Conservation (phyloP, 176 grass and related monocot genomes). For the Alloteropsis semialata region DNA sequence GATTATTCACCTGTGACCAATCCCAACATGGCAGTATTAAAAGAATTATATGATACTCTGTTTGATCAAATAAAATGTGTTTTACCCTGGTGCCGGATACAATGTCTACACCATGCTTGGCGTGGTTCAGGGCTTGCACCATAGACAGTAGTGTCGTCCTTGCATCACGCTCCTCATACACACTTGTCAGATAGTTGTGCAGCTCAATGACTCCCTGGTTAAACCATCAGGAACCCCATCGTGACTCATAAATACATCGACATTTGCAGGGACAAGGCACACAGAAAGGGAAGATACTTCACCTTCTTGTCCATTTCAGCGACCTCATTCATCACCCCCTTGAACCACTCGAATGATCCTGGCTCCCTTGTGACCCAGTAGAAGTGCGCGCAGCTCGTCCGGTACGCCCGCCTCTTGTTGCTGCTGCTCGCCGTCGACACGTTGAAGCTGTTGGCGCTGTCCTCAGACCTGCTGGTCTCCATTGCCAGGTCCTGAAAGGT, state of each 20-base stretch:
- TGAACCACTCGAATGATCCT: slow-evolving; percentile 91
- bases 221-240: slow-evolving; percentile 15
- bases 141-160: slow-evolving; percentile 68
- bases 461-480: slow-evolving; percentile 66
- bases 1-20: not conserved
- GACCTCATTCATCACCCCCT: slow-evolving; percentile 83
- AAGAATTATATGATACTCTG: not conserved
- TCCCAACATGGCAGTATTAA: no score
- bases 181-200: slow-evolving; percentile 87
- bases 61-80: not conserved
- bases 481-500: slow-evolving; percentile 48
- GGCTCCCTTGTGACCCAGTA: slow-evolving; percentile 89
- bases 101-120: slow-evolving; percentile 80
- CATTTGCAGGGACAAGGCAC: not conserved
- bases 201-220: slow-evolving; percentile 72
- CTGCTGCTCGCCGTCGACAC: slow-evolving; percentile 40
- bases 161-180: slow-evolving; percentile 79
- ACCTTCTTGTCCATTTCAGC: slow-evolving; percentile 87
- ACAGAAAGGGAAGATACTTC: not conserved
- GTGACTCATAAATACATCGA: not conserved
- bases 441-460: slow-evolving; percentile 46
- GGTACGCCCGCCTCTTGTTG: slow-evolving; percentile 55
- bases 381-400: slow-evolving; percentile 66
- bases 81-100: slow-evolving; percentile 82
- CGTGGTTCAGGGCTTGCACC: slow-evolving; percentile 85